phyloP scores from a whole-genome alignment of 345 rosid genomes.

The Heritiera littoralis region DNA sequence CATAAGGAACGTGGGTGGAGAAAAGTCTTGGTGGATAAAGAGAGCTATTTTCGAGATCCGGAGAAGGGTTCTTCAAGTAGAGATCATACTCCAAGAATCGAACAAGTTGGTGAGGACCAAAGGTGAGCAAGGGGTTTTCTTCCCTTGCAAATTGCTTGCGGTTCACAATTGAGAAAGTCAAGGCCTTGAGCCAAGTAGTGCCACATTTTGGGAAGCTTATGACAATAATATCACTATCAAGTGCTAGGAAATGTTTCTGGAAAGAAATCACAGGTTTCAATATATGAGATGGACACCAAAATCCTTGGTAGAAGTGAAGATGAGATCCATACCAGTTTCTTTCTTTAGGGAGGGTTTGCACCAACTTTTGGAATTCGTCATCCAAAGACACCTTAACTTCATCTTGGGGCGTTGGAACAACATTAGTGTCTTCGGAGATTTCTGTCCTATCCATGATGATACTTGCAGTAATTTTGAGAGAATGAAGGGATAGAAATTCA shows the following conservation, averaged over 20 bases:
- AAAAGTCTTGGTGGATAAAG: constrained; percentile 37
- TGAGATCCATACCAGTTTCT: neutral
- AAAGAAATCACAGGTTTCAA: constrained; percentile 52
- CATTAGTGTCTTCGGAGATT: neutral
- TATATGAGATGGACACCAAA: constrained; percentile 62
- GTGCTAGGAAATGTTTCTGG: constrained; percentile 39
- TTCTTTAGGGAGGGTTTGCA: neutral
- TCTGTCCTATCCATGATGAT: neutral
- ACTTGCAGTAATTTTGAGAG: neutral
- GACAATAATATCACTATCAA: constrained; percentile 34
- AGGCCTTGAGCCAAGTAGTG: constrained; percentile 46
- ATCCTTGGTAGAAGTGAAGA: constrained; percentile 53
- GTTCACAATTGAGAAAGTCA: neutral
- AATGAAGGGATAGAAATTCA: no score
- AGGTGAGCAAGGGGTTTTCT: neutral
- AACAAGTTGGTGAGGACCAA: constrained; percentile 28
- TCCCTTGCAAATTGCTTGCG: neutral
- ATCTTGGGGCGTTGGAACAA: neutral
- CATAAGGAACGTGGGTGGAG: constrained; percentile 46
- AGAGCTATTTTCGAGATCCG: constrained; percentile 32
- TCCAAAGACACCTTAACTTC: neutral
- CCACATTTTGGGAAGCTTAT: constrained; percentile 56
- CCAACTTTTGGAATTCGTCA: neutral
- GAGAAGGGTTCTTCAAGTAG: constrained; percentile 36
- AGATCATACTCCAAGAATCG: constrained; percentile 44